Conservation (phyloP, 257 asterid species). For the Solanum pinnatisectum region DNA sequence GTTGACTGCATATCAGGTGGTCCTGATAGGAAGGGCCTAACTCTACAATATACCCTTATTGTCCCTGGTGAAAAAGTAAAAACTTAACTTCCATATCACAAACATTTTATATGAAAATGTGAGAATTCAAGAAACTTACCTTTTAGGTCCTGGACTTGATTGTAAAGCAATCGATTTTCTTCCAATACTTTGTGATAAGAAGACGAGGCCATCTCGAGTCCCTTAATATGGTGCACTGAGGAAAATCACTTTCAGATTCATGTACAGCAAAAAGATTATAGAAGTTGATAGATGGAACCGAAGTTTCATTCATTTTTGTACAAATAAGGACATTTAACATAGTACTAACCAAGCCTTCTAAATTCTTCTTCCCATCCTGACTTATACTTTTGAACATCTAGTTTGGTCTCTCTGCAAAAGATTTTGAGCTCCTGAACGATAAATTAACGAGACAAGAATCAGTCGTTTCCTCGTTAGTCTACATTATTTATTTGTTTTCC, state of each 20-base stretch:
- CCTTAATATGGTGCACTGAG: constrained; percentile 64
- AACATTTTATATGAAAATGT: not conserved
- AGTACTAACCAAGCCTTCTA: constrained; percentile 51
- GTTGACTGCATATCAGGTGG: constrained; percentile 53
- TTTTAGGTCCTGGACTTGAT: constrained; percentile 92
- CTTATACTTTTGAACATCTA: constrained; percentile 44
- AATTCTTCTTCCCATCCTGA: constrained; percentile 59
- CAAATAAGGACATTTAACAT: not conserved
- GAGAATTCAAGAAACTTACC: constrained; percentile 28
- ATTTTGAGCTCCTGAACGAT: constrained; percentile 54
- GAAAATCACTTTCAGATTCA: not conserved
- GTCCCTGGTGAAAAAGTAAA: constrained; percentile 38
- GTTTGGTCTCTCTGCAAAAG: constrained; percentile 42
- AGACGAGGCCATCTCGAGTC: constrained; percentile 57
- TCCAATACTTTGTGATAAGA: constrained; percentile 79
- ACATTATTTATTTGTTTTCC: not conserved
- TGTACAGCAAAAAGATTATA: not conserved
- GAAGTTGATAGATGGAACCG: not conserved
- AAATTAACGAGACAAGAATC: not conserved
- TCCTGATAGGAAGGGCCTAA: constrained; percentile 65
- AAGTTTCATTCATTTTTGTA: not conserved
- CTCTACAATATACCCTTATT: constrained; percentile 82
- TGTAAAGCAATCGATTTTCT: constrained; percentile 78
- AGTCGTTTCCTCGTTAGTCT: not conserved
- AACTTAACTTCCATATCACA: not conserved